A percentile compares a stretch with the other conserved stretches of the same genome.
phyloP scores from a whole-genome alignment of 148 eudicot species.

The Amaranthus hypochondriacus region DNA sequence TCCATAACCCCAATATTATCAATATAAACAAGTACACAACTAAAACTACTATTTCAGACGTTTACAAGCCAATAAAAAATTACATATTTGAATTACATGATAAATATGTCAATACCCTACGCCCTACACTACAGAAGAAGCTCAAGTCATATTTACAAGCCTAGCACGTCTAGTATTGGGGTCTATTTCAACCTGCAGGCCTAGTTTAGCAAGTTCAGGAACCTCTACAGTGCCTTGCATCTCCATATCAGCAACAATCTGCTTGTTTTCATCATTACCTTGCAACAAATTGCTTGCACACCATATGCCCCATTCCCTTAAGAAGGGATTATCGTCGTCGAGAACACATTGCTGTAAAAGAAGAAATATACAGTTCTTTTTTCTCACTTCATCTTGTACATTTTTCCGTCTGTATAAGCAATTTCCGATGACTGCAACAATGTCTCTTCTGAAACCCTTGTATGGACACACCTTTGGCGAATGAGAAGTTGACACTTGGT shows the following conservation, averaged over 20 bases:
- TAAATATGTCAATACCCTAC: too few species aligned
- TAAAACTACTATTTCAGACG: too few species aligned
- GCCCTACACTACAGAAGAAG: not conserved
- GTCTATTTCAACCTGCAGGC: slow-evolving; percentile 79
- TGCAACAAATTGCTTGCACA: slow-evolving; percentile 59
- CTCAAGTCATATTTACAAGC: slow-evolving; percentile 63
- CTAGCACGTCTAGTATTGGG: slow-evolving; percentile 52
- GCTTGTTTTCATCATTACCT: slow-evolving; percentile 63
- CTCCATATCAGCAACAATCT: slow-evolving; percentile 62
- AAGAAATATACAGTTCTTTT: slow-evolving; percentile 52
- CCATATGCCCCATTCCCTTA: slow-evolving; percentile 95
- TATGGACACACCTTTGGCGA: slow-evolving; percentile 56
- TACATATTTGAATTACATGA: too few species aligned
- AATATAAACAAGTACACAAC: too few species aligned
- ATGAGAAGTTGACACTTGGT: slow-evolving; percentile 17
- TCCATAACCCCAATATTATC: too few species aligned
- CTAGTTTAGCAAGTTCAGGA: slow-evolving; percentile 63
- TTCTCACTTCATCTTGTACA: slow-evolving; percentile 74
- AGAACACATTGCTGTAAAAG: slow-evolving; percentile 74
- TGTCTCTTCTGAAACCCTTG: slow-evolving; percentile 76
- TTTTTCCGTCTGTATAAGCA: slow-evolving; percentile 53
- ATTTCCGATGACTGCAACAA: slow-evolving; percentile 73
- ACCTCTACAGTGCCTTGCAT: slow-evolving; percentile 69
- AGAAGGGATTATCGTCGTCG: slow-evolving; percentile 83
- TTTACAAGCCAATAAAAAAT: too few species aligned